Percentiles rank a stretch among this genome's conserved stretches.
phyloP scores from a whole-genome alignment of 148 eudicot genomes.

The Chenopodium quinoa region DNA sequence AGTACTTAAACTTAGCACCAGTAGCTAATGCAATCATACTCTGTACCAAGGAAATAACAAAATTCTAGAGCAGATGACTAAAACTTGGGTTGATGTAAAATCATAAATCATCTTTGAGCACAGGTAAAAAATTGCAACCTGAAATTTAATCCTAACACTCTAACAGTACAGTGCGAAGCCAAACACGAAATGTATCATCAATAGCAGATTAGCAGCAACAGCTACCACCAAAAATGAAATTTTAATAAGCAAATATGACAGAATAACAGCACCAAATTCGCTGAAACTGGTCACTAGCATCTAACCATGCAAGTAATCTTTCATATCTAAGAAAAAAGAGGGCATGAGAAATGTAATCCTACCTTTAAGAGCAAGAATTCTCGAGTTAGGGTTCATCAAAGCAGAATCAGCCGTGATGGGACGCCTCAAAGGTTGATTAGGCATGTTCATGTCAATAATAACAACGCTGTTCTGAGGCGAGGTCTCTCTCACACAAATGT shows the following conservation, averaged over 20 bases:
- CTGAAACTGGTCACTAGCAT: neutral
- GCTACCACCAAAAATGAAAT: neutral
- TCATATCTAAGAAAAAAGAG: neutral
- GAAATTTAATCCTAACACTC: neutral
- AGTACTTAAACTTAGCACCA: neutral
- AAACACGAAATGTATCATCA: neutral
- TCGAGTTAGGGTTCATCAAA: slow-evolving; percentile 84
- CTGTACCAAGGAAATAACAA: neutral
- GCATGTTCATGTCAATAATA: slow-evolving; percentile 85
- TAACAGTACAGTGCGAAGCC: neutral
- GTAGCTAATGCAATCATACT: neutral
- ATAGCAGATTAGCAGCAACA: neutral
- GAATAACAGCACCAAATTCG: neutral
- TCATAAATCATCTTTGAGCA: neutral
- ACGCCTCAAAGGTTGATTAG: slow-evolving; percentile 85
- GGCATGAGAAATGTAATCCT: neutral
- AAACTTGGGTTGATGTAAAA: neutral
- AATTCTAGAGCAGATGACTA: neutral
- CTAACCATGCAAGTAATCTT: neutral
- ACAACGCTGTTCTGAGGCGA: slow-evolving; percentile 89
- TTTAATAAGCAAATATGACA: neutral
- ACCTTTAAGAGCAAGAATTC: slow-evolving; percentile 91
- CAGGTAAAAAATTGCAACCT: neutral
- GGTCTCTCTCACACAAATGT: slow-evolving; percentile 89
- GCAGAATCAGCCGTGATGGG: slow-evolving; percentile 96